Percentiles rank a stretch among this genome's conserved stretches.
phyloP scores from a whole-genome alignment of 371 early-diverging fungal genomes.

The Zopfochytrium polystomum region DNA sequence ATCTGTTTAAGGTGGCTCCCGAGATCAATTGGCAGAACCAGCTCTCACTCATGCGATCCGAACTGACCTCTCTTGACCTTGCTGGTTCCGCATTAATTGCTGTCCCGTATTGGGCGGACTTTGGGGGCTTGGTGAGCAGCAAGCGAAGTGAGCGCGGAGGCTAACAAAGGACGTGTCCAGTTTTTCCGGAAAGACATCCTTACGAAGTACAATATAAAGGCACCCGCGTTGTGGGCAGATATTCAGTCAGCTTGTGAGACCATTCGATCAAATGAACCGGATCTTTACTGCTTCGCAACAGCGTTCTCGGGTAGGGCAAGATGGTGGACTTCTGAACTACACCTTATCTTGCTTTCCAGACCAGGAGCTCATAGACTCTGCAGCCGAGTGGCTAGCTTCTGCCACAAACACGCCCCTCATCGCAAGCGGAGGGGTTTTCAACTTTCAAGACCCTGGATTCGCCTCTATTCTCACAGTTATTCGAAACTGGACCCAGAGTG shows the following conservation, averaged over 20 bases:
- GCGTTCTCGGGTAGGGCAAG: too few species aligned
- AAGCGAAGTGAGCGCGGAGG: too few species aligned
- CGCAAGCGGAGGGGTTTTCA: conserved; percentile 8
- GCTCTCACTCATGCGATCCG: neutral
- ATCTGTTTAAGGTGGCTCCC: neutral
- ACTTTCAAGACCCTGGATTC: conserved; percentile 13
- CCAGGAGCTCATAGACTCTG: neutral
- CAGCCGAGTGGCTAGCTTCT: conserved; percentile 11
- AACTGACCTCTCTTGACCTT: neutral
- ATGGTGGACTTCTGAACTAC: neutral
- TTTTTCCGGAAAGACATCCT: neutral
- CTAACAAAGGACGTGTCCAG: too few species aligned
- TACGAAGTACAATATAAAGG: neutral
- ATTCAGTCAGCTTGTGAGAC: neutral
- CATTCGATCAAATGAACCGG: neutral
- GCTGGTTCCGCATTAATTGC: conserved; percentile 13
- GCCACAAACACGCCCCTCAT: conserved; percentile 8
- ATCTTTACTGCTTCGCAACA: conserved; percentile 5
- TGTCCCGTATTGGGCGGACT: conserved; percentile 32
- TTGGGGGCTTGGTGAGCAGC: conserved; percentile 18
- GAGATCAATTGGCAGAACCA: neutral
- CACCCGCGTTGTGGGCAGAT: too few species aligned
- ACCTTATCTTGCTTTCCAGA: too few species aligned
- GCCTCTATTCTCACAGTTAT: conserved; percentile 3
- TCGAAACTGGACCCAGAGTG: conserved; percentile 2